Conservation (phyloP, 345 rosid genomes). For the Crucihimalaya himalaica region DNA sequence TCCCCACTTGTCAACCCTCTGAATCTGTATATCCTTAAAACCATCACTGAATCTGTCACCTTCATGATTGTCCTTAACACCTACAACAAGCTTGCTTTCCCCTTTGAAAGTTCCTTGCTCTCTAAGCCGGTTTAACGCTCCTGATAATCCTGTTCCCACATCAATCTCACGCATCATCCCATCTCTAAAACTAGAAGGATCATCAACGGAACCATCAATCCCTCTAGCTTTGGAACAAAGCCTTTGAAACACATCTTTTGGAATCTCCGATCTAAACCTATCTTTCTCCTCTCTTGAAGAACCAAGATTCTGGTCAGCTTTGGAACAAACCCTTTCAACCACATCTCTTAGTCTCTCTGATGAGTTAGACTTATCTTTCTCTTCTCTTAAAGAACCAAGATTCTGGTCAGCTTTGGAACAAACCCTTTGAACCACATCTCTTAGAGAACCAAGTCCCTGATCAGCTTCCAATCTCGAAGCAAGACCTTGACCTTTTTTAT, state of each 20-base stretch:
- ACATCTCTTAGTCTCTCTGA: constrained; percentile 7
- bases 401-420: constrained; percentile 13
- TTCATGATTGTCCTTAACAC: background rate
- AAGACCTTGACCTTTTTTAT: constrained; percentile 5
- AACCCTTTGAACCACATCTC: no score
- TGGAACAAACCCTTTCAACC: background rate
- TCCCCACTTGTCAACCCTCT: constrained; percentile 23
- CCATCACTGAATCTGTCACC: constrained; percentile 25
- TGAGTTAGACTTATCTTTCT: constrained; percentile 10
- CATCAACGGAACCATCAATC: background rate
- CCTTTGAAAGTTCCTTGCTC: constrained; percentile 30
- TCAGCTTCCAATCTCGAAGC: constrained; percentile 24
- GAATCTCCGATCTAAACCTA: constrained; percentile 1
- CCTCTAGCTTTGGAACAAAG: background rate
- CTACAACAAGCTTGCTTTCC: background rate
- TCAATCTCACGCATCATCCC: constrained; percentile 28
- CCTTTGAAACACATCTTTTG: background rate
- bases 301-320: constrained; percentile 1
- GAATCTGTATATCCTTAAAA: constrained; percentile 22
- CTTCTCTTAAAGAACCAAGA: constrained; percentile 10
- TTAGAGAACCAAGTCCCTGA: constrained; percentile 5
- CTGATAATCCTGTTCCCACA: constrained; percentile 30
- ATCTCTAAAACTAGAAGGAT: background rate
- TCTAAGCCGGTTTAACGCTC: constrained; percentile 18
- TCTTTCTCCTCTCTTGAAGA: constrained; percentile 7